Base-by-base conservation (phyloP, 2,329 filamentous ascomycete species). In the Dactylellina drechsleri region DNA sequence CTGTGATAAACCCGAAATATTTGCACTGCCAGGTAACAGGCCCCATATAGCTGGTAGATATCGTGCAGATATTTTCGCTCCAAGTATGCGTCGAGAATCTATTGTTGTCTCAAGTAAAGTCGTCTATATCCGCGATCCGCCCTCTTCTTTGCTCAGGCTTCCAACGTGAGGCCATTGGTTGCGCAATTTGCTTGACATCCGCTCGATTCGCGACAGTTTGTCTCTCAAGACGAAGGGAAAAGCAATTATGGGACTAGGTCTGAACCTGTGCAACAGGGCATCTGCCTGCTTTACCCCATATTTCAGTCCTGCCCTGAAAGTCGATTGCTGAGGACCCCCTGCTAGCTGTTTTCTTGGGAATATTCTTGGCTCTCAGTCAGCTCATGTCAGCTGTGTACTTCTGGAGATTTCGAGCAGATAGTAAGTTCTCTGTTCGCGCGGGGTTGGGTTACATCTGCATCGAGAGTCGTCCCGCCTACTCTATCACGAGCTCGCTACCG, bases 401-500 rank as follows among this genome's bases (percentile, higher is more conserved):
- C 31, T 64, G 40, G 28, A 41, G 43, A 15, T 57, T 56, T 62
- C 41, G 56, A 28, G 53, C 47, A 28, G 52, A 58, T 36, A 60
- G 18, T 20, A 18, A 49, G 28, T 74, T 56, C 41, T 56, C 26
- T 74, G n/a, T n/a, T 52, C 50, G 41, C 57, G 56, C 49, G 70
- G 64, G 41, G 31, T 57, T 67, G 64, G 52, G 65, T 66, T 61
- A 47, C 62, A 67, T 62, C 50, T 59, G 58, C 41, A 50, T 43
- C 31, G 41, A 58, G 16, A 64, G 53, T 62, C 43, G 40, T 66
- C 28, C 53, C 57, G 52, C 61, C 61, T 66, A 26, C 70, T 58
- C 43, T 36, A 58, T 67, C 36, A 20, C 57, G 62, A 74, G 70
- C 57, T 74, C 70, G 70, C 62, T 74, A 74, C 70, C 70, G 49